Evolutionary conservation across 2,329 filamentous ascomycete species (phyloP).

Genomic region (Diaporthe sp.): DNA sequence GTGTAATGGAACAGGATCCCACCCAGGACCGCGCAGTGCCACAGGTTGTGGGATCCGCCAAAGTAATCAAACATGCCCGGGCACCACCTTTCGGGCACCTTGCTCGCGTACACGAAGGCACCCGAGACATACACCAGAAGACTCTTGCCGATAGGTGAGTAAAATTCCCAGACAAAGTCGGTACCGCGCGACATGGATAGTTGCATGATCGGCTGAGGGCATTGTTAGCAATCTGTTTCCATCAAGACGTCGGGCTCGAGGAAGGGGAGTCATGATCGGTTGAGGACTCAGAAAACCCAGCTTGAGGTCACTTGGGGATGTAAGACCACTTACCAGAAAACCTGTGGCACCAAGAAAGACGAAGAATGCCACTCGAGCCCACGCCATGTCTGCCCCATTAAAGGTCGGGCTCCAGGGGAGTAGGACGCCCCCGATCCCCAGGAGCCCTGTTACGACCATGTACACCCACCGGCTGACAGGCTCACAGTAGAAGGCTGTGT

Average conservation of each 20-base stretch:
- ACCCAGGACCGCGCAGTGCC: constrained; percentile 93
- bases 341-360: constrained; percentile 88
- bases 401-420: constrained; percentile 97
- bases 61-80: constrained; percentile 96
- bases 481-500: constrained; percentile 99
- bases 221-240: not conserved
- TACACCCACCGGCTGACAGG: constrained; percentile 87
- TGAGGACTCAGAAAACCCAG: not conserved
- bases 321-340: constrained; percentile 62
- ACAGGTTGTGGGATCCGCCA: constrained; percentile 95
- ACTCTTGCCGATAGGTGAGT: constrained; percentile 86
- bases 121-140: constrained; percentile 87
- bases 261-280: no score
- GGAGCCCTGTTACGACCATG: constrained; percentile 81
- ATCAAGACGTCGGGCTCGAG: not conserved
- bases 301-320: not conserved
- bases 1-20: constrained; percentile 98
- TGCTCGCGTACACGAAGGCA: constrained; percentile 88
- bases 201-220: constrained; percentile 77
- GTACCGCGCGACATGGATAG: constrained; percentile 80
- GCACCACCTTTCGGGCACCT: constrained; percentile 91
- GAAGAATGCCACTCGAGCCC: constrained; percentile 92
- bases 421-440: constrained; percentile 89
- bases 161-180: constrained; percentile 89
- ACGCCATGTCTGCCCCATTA: constrained; percentile 92